Base-by-base conservation (phyloP, 352 stramenopile genomes). In the Pythium grandisporangium region DNA sequence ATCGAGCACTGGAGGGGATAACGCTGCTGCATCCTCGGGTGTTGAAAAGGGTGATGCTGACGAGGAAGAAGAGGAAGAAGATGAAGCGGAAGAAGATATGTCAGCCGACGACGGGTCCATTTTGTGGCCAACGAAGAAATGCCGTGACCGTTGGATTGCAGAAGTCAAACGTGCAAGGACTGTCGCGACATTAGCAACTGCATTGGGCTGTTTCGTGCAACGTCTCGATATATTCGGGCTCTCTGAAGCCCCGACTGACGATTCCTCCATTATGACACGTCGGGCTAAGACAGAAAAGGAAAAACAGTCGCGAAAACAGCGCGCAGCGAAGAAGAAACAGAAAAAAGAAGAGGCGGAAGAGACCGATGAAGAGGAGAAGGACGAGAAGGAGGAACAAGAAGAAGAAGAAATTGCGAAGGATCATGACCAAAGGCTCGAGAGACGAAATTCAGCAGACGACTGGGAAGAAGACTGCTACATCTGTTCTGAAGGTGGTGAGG, bases 391-490 rank as follows among this genome's bases (percentile, higher is more conserved):
- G 3, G 50, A 49, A 11, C n/a, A n/a, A n/a, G n/a, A n/a, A n/a
- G n/a, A n/a, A n/a, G n/a, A n/a, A n/a, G n/a, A n/a, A n/a, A n/a
- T n/a, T n/a, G n/a, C n/a, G n/a, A n/a, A n/a, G n/a, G n/a, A n/a
- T n/a, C n/a, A n/a, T n/a, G n/a, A n/a, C n/a, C n/a, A n/a, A n/a
- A n/a, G n/a, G n/a, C n/a, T n/a, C n/a, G n/a, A n/a, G n/a, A n/a
- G n/a, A n/a, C 61, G 61, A 21, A 68, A 84, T 26, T 81, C 69
- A 10, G 72, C 72, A 24, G 77, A 88, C 40, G 80, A 89, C 36
- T 95, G 83, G 83, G 77, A 94, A 54, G 75, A 90, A 40, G 73
- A 92, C 54, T 98, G 93, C 38, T 81, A 84, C 45, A 65, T 93
- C 26, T 98, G 93, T 51, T 63, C 52, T 4, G 79, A 84, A 51